Percentiles rank a stretch among this genome's conserved stretches.
These are phyloP conservation scores for Mycena latifolia DNA, from an alignment of 768 basidiomycete genomes.

Conservation along the genomic window DNA sequence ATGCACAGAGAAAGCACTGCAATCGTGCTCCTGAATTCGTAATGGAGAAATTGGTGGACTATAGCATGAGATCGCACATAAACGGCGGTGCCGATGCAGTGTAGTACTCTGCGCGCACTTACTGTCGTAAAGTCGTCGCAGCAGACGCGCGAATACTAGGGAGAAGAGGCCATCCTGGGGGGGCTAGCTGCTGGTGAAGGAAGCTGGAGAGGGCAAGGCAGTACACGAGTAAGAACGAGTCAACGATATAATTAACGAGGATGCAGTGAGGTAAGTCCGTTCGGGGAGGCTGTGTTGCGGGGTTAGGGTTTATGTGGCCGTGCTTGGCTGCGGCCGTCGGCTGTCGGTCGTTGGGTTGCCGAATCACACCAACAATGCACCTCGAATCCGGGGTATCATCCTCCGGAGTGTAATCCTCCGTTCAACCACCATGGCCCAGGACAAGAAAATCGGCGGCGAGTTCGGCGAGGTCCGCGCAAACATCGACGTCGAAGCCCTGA, in stretches of 20 bases:
- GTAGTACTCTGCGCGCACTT: neutral
- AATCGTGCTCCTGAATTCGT: constrained; percentile 15
- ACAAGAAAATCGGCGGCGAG: constrained; percentile 76
- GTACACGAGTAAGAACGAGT: constrained; percentile 14
- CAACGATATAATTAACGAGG: neutral
- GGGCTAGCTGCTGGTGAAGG: constrained; percentile 2
- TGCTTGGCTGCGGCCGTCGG: neutral
- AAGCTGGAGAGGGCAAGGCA: constrained; percentile 3
- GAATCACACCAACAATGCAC: neutral
- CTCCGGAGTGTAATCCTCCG: constrained; percentile 40
- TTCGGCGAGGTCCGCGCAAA: constrained; percentile 79
- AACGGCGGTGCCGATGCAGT: constrained; percentile 3
- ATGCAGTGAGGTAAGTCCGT: neutral
- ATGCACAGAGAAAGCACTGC: constrained; percentile 20
- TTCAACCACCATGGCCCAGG: neutral
- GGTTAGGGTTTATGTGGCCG: too few species aligned
- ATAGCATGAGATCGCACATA: constrained; percentile 16
- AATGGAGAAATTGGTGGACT: constrained; percentile 17
- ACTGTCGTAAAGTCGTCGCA: constrained; percentile 13
- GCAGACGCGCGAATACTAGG: constrained; percentile 6
- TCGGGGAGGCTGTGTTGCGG: neutral
- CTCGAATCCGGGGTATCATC: constrained; percentile 1
- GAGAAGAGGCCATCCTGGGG: constrained; percentile 11
- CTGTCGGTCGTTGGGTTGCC: constrained; percentile 3
- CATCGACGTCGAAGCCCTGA: constrained; percentile 75